A percentile compares a stretch with the other conserved stretches of the same genome.
These are phyloP conservation scores for Leccinum subtestaceum DNA, from an alignment of 768 basidiomycete species.

Conservation along the genomic window DNA sequence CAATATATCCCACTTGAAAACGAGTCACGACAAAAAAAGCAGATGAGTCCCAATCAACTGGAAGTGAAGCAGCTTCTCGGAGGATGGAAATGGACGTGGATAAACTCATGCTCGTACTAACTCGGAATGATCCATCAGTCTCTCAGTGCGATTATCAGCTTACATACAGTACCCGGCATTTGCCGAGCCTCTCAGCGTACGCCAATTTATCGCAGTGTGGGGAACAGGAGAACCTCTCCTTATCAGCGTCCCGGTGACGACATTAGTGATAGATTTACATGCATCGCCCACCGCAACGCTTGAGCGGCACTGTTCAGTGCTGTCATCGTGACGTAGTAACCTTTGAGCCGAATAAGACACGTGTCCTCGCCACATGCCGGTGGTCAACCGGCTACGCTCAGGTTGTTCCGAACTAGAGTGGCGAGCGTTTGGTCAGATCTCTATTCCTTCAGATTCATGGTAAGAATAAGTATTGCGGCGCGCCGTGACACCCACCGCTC, in stretches of 20 bases:
- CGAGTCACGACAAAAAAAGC: background rate
- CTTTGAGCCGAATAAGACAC: background rate
- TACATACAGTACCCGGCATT: slow-evolving; percentile 10
- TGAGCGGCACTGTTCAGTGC: background rate
- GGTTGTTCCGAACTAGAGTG: background rate
- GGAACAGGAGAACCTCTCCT: background rate
- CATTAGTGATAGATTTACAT: background rate
- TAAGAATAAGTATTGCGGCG: slow-evolving; percentile 8
- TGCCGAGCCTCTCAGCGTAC: slow-evolving; percentile 3
- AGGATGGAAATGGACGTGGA: slow-evolving; percentile 12
- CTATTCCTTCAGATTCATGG: slow-evolving; percentile 10
- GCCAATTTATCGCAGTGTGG: background rate
- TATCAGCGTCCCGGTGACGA: background rate
- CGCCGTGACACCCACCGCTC: slow-evolving; percentile 2
- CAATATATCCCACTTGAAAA: background rate
- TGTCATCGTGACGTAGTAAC: background rate
- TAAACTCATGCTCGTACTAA: slow-evolving; percentile 7
- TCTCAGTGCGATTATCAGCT: background rate
- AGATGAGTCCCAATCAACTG: background rate
- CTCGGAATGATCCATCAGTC: background rate
- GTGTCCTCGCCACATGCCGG: slow-evolving; percentile 20
- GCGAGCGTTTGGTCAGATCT: slow-evolving; percentile 10
- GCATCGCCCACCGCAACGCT: background rate
- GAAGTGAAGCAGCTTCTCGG: slow-evolving; percentile 1
- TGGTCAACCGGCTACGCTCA: background rate